A percentile compares a stretch with the other conserved stretches of the same genome.
Evolutionary conservation across 441 rosid species (phyloP).

Genomic region (Breynia disticha): DNA sequence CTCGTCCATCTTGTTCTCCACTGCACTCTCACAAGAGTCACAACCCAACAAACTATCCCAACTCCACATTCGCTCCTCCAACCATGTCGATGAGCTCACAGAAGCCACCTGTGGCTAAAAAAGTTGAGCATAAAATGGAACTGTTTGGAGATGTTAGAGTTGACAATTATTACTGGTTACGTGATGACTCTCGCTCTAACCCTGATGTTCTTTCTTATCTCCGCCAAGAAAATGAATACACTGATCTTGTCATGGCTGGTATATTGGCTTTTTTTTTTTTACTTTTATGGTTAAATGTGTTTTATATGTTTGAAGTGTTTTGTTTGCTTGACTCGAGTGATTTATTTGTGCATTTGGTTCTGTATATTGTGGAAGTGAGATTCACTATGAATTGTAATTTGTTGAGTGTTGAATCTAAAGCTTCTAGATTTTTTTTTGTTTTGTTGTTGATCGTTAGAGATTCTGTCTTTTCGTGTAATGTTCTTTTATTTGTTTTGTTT

Average conservation of each 20-base stretch:
- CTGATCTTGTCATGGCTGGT: conserved; percentile 56
- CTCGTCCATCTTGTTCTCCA: too few species aligned
- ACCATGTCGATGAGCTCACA: too few species aligned
- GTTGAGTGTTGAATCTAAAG: not conserved
- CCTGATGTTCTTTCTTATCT: conserved; percentile 54
- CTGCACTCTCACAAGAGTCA: not conserved
- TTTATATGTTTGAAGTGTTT: not conserved
- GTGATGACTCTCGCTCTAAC: conserved; percentile 74
- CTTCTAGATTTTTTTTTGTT: too few species aligned
- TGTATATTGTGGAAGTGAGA: too few species aligned
- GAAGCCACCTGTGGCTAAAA: conserved; percentile 74
- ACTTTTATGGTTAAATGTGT: too few species aligned
- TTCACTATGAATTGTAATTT: not conserved
- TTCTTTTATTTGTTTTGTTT: too few species aligned
- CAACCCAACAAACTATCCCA: not conserved
- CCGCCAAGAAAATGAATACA: conserved; percentile 57
- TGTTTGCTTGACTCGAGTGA: not conserved
- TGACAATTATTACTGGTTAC: conserved; percentile 84
- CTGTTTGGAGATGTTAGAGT: conserved; percentile 67
- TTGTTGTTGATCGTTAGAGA: too few species aligned
- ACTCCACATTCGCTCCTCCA: not conserved
- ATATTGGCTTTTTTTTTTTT: not conserved
- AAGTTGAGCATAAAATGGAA: conserved; percentile 68
- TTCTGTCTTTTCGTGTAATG: too few species aligned
- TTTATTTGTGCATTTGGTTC: too few species aligned